These are phyloP conservation scores for Tricholoma hemisulphureum DNA, from an alignment of 768 basidiomycete genomes.

Conservation along the genomic window DNA sequence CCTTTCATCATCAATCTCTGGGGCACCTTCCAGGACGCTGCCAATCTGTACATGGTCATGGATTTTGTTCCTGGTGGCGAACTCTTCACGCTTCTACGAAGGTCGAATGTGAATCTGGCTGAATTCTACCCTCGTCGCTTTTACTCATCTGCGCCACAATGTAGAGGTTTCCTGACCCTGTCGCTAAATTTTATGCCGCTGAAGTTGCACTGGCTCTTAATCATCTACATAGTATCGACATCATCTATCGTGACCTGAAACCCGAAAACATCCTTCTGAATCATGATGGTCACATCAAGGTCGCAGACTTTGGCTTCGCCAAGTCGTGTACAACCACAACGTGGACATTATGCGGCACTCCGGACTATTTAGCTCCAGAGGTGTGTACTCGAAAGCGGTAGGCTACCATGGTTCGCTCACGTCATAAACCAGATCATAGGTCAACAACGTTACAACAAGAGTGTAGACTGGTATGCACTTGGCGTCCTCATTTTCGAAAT, in stretches of 20 bases:
- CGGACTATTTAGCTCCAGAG: constrained; percentile 97
- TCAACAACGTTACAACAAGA: constrained; percentile 89
- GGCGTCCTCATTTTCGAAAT: constrained; percentile 98
- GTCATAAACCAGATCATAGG: constrained; percentile 57
- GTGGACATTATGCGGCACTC: constrained; percentile 94
- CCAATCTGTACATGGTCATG: constrained; percentile 98
- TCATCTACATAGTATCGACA: constrained; percentile 80
- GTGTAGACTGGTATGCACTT: constrained; percentile 98
- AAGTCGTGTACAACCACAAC: constrained; percentile 85
- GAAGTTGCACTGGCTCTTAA: constrained; percentile 92
- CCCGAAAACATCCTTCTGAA: constrained; percentile 95
- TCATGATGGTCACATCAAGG: constrained; percentile 94
- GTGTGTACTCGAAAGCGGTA: constrained; percentile 32
- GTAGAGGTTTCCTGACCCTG: constrained; percentile 93
- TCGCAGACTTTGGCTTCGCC: constrained; percentile 96
- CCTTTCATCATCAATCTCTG: constrained; percentile 96
- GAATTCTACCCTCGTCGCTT: constrained; percentile 8
- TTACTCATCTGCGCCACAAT: constrained; percentile 15
- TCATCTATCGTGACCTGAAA: constrained; percentile 97
- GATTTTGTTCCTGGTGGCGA: constrained; percentile 97
- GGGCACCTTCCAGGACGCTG: constrained; percentile 90
- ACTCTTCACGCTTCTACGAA: constrained; percentile 87
- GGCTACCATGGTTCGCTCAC: constrained; percentile 13
- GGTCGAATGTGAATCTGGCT: constrained; percentile 68
- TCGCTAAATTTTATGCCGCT: constrained; percentile 96